These are phyloP conservation scores for Acanthamoeba culbertsoni DNA, from an alignment of 208 protist species.

Conservation along the genomic window DNA sequence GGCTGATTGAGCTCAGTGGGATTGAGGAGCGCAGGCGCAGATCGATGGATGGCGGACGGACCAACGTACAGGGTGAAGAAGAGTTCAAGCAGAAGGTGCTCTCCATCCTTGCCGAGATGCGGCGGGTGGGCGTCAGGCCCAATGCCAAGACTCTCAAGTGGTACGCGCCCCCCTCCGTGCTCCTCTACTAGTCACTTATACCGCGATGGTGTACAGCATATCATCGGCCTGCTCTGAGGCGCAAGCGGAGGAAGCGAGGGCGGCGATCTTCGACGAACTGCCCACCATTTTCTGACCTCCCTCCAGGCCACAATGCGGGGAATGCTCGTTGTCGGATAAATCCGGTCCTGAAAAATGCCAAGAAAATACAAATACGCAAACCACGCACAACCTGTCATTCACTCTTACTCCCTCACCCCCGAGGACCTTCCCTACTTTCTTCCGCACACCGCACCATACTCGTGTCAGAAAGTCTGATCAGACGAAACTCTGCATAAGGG, in stretches of 20 bases:
- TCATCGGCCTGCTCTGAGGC: neutral
- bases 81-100: neutral
- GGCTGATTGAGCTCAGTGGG: neutral
- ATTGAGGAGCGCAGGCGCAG: neutral
- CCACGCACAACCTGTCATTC: no score
- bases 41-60: neutral
- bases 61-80: neutral
- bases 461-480: no score
- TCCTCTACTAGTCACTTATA: neutral
- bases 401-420: no score
- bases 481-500: no score
- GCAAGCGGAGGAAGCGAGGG: neutral
- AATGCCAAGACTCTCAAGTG: neutral
- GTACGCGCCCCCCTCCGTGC: neutral
- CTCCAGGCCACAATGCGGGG: no score
- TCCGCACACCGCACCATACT: no score
- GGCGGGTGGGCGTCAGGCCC: neutral
- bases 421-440: no score
- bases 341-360: no score
- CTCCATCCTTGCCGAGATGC: neutral
- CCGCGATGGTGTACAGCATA: neutral
- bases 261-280: neutral
- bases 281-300: neutral
- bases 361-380: no score
- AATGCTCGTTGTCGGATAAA: no score